Percentiles rank a stretch among this genome's conserved stretches.
Conservation (phyloP, 2,329 filamentous ascomycete species). For the Diplocarpon mali region DNA sequence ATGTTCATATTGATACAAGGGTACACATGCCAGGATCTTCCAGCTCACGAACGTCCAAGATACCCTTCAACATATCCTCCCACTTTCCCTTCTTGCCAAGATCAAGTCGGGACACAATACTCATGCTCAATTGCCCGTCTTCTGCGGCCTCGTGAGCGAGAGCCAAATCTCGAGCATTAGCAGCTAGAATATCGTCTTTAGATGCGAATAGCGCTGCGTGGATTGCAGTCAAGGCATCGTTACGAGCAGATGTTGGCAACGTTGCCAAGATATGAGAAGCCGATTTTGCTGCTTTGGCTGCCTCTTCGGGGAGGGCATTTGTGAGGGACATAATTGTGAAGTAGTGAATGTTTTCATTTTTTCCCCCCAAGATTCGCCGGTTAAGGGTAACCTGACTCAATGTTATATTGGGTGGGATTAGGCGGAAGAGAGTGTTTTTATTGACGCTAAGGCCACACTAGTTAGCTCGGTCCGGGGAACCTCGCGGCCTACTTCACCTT, state of each 20-base stretch:
- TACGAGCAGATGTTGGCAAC: constrained; percentile 64
- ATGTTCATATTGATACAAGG: constrained; percentile 3
- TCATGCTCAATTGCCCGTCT: constrained; percentile 65
- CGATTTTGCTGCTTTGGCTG: constrained; percentile 65
- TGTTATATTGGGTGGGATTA: constrained; percentile 8
- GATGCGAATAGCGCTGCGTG: constrained; percentile 62
- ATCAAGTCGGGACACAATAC: constrained; percentile 80
- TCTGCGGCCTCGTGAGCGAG: constrained; percentile 62
- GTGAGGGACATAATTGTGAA: constrained; percentile 67
- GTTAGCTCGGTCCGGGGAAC: constrained; percentile 7
- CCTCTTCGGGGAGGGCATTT: constrained; percentile 66
- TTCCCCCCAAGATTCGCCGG: too few species aligned
- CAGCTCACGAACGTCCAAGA: constrained; percentile 74
- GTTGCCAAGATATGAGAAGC: constrained; percentile 78
- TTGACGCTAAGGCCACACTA: constrained; percentile 1
- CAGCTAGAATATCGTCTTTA: constrained; percentile 68
- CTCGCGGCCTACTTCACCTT: too few species aligned
- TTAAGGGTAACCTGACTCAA: too few species aligned
- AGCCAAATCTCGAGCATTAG: constrained; percentile 75
- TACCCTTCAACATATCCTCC: constrained; percentile 95
- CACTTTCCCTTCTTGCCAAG: constrained; percentile 81
- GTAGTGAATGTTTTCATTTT: constrained; percentile 1
- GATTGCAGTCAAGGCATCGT: constrained; percentile 74
- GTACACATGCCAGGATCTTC: constrained; percentile 62
- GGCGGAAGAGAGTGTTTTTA: neutral